Conservation (phyloP, 2,329 filamentous ascomycete genomes). For the Fusarium equiseti region DNA sequence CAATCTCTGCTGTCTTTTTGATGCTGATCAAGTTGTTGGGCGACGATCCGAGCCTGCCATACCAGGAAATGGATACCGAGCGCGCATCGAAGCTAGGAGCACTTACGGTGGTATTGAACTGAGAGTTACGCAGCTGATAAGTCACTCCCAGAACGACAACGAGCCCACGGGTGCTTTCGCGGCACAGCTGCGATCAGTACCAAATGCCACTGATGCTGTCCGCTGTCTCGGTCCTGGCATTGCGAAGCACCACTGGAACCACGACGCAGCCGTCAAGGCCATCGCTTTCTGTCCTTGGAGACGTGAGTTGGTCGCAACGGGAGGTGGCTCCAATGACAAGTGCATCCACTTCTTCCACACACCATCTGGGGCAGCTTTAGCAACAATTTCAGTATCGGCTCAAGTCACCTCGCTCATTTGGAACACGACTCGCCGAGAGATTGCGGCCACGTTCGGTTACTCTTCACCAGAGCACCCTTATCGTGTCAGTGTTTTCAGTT, state of each 20-base stretch:
- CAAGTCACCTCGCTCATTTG: slow-evolving; percentile 95
- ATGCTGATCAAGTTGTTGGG: slow-evolving; percentile 69
- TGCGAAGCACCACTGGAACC: slow-evolving; percentile 79
- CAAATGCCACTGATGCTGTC: slow-evolving; percentile 52
- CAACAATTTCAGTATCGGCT: slow-evolving; percentile 90
- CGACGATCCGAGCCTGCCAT: slow-evolving; percentile 6
- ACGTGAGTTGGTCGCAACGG: slow-evolving; percentile 85
- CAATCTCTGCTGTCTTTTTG: slow-evolving; percentile 87
- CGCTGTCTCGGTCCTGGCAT: slow-evolving; percentile 65
- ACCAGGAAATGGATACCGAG: slow-evolving; percentile 7
- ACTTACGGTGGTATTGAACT: slow-evolving; percentile 29
- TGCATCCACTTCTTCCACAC: slow-evolving; percentile 97
- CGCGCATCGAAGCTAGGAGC: slow-evolving; percentile 9
- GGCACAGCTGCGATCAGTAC: slow-evolving; percentile 48
- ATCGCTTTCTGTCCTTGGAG: slow-evolving; percentile 98
- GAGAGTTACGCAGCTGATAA: slow-evolving; percentile 16
- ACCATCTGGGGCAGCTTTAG: slow-evolving; percentile 82
- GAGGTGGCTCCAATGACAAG: slow-evolving; percentile 93
- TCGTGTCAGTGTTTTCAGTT: slow-evolving; percentile 92
- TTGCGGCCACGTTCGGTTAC: slow-evolving; percentile 94
- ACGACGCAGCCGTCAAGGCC: slow-evolving; percentile 93
- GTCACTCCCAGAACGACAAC: neutral
- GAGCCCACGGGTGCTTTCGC: slow-evolving; percentile 16
- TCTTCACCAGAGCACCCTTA: slow-evolving; percentile 89
- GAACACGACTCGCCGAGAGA: slow-evolving; percentile 87